Evolutionary conservation across 192 early-diverging fungal species (phyloP).

Genomic region (Linnemannia zychae): DNA sequence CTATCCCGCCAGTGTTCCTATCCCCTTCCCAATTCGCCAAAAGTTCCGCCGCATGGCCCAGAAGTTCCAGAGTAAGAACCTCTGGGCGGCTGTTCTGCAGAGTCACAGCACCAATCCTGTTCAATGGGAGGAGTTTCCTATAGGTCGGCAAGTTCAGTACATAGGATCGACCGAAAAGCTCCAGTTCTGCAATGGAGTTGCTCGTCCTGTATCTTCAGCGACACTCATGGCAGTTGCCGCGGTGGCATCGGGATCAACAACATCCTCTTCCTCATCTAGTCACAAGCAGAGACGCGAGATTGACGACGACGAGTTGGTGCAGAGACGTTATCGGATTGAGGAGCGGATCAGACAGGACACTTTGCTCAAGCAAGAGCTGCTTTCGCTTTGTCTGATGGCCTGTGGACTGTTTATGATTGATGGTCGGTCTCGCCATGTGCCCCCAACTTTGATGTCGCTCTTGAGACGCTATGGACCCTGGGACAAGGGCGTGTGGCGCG

Average conservation of each 20-base stretch:
- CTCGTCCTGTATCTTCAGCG: neutral
- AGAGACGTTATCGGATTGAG: constrained; percentile 33
- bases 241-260: neutral
- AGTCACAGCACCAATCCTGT: neutral
- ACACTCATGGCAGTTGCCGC: neutral
- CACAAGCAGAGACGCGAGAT: neutral
- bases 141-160: constrained; percentile 13
- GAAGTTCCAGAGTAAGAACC: constrained; percentile 15
- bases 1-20: constrained; percentile 17
- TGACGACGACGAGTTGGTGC: constrained; percentile 25
- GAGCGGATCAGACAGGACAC: constrained; percentile 42
- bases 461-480: constrained; percentile 37
- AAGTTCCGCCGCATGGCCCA: constrained; percentile 29
- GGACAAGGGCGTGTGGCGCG: constrained; percentile 49
- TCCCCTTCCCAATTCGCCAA: constrained; percentile 31
- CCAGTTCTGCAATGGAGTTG: constrained; percentile 29
- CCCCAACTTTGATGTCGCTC: constrained; percentile 46
- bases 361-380: constrained; percentile 31
- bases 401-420: constrained; percentile 45
- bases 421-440: neutral
- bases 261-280: neutral
- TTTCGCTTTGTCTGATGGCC: constrained; percentile 50
- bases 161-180: constrained; percentile 26
- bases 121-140: neutral
- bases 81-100: neutral